Conservation (phyloP, 768 basidiomycete genomes). For the Hypholoma sublateritium region DNA sequence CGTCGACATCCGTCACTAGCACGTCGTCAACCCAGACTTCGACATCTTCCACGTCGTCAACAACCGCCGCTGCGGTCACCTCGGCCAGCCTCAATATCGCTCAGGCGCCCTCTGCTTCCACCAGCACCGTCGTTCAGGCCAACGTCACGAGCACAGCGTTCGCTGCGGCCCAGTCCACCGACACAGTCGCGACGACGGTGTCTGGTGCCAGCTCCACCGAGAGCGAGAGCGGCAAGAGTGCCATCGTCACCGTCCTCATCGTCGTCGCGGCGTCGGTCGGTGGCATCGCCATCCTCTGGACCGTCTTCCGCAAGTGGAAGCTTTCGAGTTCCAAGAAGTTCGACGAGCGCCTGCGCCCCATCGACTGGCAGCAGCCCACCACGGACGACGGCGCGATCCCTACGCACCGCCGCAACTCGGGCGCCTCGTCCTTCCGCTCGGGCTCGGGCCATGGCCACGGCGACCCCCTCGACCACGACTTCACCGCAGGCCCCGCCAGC, state of each 20-base stretch:
- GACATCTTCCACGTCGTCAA: background rate
- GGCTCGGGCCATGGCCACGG: slow-evolving; percentile 35
- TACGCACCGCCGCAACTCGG: slow-evolving; percentile 55
- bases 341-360: slow-evolving; percentile 82
- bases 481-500: slow-evolving; percentile 37
- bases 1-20: background rate
- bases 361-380: slow-evolving; percentile 80
- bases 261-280: slow-evolving; percentile 69
- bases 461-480: slow-evolving; percentile 11
- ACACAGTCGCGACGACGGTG: slow-evolving; percentile 27
- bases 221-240: slow-evolving; percentile 28
- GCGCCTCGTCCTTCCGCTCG: slow-evolving; percentile 72
- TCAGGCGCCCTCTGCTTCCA: background rate
- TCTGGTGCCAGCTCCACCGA: slow-evolving; percentile 24
- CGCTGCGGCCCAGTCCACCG: slow-evolving; percentile 18
- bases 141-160: slow-evolving; percentile 19
- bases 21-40: background rate
- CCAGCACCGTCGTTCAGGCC: slow-evolving; percentile 3
- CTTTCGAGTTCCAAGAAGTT: slow-evolving; percentile 79
- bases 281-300: slow-evolving; percentile 77
- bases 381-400: slow-evolving; percentile 46
- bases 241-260: slow-evolving; percentile 63
- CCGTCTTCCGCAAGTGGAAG: slow-evolving; percentile 91
- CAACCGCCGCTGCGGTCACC: background rate
- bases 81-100: background rate